Percentiles rank a stretch among this genome's conserved stretches.
phyloP scores from a whole-genome alignment of 2,329 filamentous ascomycete species.

The Hortaea werneckii region DNA sequence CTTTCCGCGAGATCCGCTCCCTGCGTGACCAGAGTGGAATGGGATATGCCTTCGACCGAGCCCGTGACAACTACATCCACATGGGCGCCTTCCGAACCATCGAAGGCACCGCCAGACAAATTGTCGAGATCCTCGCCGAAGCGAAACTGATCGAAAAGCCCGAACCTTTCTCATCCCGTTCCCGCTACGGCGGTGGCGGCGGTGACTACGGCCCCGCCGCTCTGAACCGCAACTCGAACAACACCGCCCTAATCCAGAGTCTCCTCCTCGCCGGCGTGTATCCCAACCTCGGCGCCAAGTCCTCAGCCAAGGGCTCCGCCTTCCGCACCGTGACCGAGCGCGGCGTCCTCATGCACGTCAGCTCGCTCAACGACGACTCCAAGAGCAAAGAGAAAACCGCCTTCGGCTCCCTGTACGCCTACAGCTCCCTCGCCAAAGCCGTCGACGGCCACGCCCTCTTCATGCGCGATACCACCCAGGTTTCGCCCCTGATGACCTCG shows the following conservation, averaged over 20 bases:
- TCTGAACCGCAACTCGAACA: constrained; percentile 38
- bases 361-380: constrained; percentile 15
- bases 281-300: constrained; percentile 34
- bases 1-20: constrained; percentile 31
- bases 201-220: constrained; percentile 10
- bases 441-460: constrained; percentile 9
- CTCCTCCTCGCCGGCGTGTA: constrained; percentile 36
- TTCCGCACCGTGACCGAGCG: constrained; percentile 21
- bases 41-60: constrained; percentile 21
- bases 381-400: constrained; percentile 7
- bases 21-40: constrained; percentile 22
- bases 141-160: constrained; percentile 21
- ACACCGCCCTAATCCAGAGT: constrained; percentile 35
- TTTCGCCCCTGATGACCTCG: constrained; percentile 17
- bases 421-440: constrained; percentile 2
- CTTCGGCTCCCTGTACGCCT: constrained; percentile 9
- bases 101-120: constrained; percentile 27
- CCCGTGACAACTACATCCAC: constrained; percentile 26
- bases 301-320: constrained; percentile 4
- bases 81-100: constrained; percentile 27
- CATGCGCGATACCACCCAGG: constrained; percentile 18
- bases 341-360: constrained; percentile 18
- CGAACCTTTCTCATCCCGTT: background rate
- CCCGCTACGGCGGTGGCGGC: background rate
- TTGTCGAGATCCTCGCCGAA: constrained; percentile 28